phyloP scores from a whole-genome alignment of 2,329 filamentous ascomycete genomes.

The Aulographum hederae region DNA sequence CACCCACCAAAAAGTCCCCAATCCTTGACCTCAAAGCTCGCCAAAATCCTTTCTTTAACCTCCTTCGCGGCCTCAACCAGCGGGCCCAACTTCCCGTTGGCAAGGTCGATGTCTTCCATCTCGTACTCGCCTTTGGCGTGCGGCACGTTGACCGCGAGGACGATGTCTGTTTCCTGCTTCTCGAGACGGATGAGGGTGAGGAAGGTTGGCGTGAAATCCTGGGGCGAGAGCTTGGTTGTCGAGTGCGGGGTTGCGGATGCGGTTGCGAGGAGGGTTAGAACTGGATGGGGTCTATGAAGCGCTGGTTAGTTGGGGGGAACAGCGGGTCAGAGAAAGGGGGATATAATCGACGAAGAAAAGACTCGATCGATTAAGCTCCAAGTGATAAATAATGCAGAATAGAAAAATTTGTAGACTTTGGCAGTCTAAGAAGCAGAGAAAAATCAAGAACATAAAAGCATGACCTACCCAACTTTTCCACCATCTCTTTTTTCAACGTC shows the following conservation, averaged over 20 bases:
- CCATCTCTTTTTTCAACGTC: no score
- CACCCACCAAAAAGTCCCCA: conserved; percentile 50
- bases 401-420: no score
- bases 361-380: no score
- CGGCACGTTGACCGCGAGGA: conserved; percentile 78
- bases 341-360: no score
- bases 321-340: background rate
- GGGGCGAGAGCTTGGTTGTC: conserved; percentile 21
- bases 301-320: conserved; percentile 5
- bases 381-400: no score
- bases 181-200: conserved; percentile 62
- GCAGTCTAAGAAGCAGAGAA: no score
- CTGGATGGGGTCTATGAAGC: background rate
- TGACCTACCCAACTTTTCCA: no score
- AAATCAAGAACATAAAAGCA: no score
- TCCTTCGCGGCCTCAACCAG: conserved; percentile 43
- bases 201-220: conserved; percentile 53
- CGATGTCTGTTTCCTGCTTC: conserved; percentile 57
- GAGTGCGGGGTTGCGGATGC: conserved; percentile 42
- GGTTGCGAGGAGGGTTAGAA: conserved; percentile 13
- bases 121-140: conserved; percentile 59
- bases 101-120: conserved; percentile 51
- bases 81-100: conserved; percentile 45
- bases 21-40: conserved; percentile 60
- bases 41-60: conserved; percentile 53